These are phyloP conservation scores for Russula sp. DNA, from an alignment of 768 basidiomycete genomes.

Conservation along the genomic window DNA sequence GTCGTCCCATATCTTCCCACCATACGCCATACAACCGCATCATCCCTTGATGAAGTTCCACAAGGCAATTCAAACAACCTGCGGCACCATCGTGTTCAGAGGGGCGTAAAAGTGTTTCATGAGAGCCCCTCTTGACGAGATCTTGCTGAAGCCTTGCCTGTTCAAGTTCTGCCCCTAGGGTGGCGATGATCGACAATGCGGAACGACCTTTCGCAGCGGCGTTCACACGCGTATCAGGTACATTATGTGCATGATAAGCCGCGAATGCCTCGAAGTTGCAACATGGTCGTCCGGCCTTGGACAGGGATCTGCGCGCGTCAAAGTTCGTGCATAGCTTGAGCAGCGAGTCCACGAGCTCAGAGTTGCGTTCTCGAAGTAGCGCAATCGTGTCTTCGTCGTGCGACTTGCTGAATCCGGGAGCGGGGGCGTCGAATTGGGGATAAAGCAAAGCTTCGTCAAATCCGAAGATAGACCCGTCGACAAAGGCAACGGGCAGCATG, in stretches of 20 bases:
- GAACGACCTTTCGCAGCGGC: conserved; percentile 8
- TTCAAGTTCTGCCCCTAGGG: conserved; percentile 15
- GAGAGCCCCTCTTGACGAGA: neutral
- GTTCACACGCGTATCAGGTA: neutral
- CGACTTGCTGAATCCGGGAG: neutral
- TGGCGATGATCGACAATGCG: conserved; percentile 24
- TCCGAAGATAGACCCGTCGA: conserved; percentile 19
- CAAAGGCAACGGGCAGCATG: conserved; percentile 21
- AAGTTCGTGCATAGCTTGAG: conserved; percentile 16
- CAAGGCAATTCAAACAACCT: conserved; percentile 20
- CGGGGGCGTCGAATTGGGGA: neutral
- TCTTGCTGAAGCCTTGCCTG: neutral
- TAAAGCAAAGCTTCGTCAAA: neutral
- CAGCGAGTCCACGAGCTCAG: conserved; percentile 8
- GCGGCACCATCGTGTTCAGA: neutral
- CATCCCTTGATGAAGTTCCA: conserved; percentile 26
- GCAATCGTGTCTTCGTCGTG: conserved; percentile 7
- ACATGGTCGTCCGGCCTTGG: conserved; percentile 22
- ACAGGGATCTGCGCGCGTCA: conserved; percentile 19
- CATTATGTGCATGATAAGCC: neutral
- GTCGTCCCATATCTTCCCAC: conserved; percentile 27
- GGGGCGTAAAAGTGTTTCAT: neutral
- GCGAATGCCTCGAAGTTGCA: conserved; percentile 19
- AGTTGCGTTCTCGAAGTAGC: conserved; percentile 17
- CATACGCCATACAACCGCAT: conserved; percentile 21